Evolutionary conservation across 805 yeast species (phyloP).

Genomic region (Aciculoconidium aculeatum): DNA sequence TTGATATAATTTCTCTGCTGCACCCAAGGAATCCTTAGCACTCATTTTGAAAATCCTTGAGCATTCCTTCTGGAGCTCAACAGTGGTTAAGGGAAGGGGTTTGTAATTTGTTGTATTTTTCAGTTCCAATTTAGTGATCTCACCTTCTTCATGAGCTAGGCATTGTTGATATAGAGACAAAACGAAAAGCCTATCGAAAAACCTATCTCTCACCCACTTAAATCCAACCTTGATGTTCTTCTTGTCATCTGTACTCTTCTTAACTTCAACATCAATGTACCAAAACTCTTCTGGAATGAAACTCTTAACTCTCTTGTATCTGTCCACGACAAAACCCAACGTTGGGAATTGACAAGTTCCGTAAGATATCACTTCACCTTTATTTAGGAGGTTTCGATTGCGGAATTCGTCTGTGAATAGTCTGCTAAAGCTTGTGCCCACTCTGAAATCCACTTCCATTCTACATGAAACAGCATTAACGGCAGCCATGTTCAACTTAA

Average conservation of each 20-base stretch:
- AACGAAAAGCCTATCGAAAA: slow-evolving; percentile 70
- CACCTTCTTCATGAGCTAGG: slow-evolving; percentile 44
- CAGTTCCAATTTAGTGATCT: slow-evolving; percentile 43
- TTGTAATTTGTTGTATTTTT: slow-evolving; percentile 70
- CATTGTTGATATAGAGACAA: slow-evolving; percentile 65
- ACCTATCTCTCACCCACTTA: slow-evolving; percentile 65
- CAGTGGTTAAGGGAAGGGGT: slow-evolving; percentile 92
- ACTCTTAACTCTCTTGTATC: slow-evolving; percentile 67
- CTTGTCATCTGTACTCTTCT: slow-evolving; percentile 28
- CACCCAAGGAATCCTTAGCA: slow-evolving; percentile 68
- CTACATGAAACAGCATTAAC: slow-evolving; percentile 84
- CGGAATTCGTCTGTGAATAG: slow-evolving; percentile 55
- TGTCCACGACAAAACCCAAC: slow-evolving; percentile 89
- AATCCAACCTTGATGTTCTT: slow-evolving; percentile 31
- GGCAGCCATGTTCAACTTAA: slow-evolving; percentile 54
- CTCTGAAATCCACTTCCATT: slow-evolving; percentile 79
- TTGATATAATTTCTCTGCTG: slow-evolving; percentile 83
- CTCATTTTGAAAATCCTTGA: slow-evolving; percentile 66
- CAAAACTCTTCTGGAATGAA: slow-evolving; percentile 80
- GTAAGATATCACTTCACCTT: slow-evolving; percentile 53
- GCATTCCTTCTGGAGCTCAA: slow-evolving; percentile 84
- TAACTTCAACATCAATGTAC: slow-evolving; percentile 54
- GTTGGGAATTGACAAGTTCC: slow-evolving; percentile 98
- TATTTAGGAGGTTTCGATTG: slow-evolving; percentile 25
- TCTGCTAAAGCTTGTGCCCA: slow-evolving; percentile 87